Evolutionary conservation across 805 yeast genomes (phyloP), one percentile per base, ranked within the genome.

Genomic region (Saccharomycopsis sp.): DNA sequence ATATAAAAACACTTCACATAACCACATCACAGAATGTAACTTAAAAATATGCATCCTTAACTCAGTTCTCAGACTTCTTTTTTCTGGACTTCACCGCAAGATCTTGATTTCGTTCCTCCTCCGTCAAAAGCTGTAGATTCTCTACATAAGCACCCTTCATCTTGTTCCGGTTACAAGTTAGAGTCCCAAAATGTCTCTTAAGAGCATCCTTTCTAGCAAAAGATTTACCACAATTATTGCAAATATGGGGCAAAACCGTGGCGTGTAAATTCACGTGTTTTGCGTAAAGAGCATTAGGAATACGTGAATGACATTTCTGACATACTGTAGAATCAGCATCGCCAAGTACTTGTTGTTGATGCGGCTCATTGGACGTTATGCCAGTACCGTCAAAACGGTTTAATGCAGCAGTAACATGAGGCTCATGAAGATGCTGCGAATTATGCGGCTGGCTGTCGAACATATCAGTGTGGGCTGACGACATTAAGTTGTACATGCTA

Each of bases 191-290:
- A 68, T 87, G 95, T 63, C 95, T 75, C 67, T 87, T 87, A 64
- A 87, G 73, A 0, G 94, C 94, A 70, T 87, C 95, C 65, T 85
- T 86, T 52, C 95, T 73, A 1, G 94, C 92, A 75, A 87, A 87
- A 0, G 94, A 91, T 66, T 87, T 87, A 41, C 89, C 89, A 72
- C 95, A 87, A 16, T 76, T 71, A 3, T 84, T 81, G 70, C 95
- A 87, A 52, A 86, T 81, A 66, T 88, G 85, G 0, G 92, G 91
- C 7, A 89, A 80, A 1, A 85, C 81, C 23, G 83, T 76, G 52
- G 85, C 70, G 70, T 87, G 95, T 50, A 85, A 89, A 66, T 87
- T 83, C 64, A 84, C 88, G 66, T 87, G 94, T 44, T 44, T 44
- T 5, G 48, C 48, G 16, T 44, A 44, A 8, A 12, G 16, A 7